Base-by-base conservation (phyloP, 768 basidiomycete species). In the Tylopilus sp. region DNA sequence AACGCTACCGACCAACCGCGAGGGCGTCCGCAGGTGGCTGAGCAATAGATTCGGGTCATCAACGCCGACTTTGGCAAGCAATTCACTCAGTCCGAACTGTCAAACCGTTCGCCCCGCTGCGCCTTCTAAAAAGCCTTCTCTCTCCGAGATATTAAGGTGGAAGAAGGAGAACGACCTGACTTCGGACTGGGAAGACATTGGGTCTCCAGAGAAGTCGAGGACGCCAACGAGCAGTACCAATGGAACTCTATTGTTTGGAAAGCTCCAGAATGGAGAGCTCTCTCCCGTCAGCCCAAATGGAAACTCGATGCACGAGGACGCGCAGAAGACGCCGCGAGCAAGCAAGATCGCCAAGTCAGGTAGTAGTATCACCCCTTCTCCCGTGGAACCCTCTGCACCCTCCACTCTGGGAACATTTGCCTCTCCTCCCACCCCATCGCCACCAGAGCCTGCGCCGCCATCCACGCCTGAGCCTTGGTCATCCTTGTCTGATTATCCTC, bases 21-120 rank as follows among this genome's bases (percentile, higher is more conserved):
- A 88, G 48, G 89, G 84, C 22, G 89, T 91, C 24, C 86, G 84
- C 68, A 88, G 86, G 61, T 92, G 89, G 89, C 67, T 91, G 40
- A 86, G 75, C 58, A 82, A 68, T 42, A 83, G 82, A 67, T 80
- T 81, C 53, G 71, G 78, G 8, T 72, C 79, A 3, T 74, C 73
- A 30, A 63, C 75, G 9, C 71, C 75, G 3, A 66, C 76, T 47
- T 66, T 73, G 24, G 63, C 68, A 47, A 71, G 73, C 6, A 72
- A 74, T 3, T 64, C 73, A 17, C 60, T 71, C 16, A 63, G 70
- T 25, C 56, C 72, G 26, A 57, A 67, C 68, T 59, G 62, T 54
- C 60, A 62, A 28, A 75, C 64, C 56, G 61, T 60, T 53, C 74
- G 56, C 40, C 77, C 70, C 17, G 60, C 71, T 31, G 72, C 68